Base-by-base conservation (phyloP, 225 moss, liverwort and hornwort genomes). In the Climacium dendroides region DNA sequence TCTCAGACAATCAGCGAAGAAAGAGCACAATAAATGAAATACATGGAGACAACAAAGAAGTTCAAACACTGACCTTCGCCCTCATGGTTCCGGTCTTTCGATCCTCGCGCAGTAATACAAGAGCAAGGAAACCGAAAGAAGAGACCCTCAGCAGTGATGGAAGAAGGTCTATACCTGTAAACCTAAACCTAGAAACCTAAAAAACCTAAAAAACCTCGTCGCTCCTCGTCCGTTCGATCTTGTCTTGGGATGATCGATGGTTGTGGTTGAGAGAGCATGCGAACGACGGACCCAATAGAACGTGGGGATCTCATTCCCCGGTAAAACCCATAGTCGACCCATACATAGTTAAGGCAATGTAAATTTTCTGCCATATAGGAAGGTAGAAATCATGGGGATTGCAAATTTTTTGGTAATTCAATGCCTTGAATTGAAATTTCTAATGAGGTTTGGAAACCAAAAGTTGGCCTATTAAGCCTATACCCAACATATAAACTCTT, bases 131-230 rank as follows among this genome's bases (percentile, higher is more conserved):
- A 34, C 19, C 81, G 10, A 35, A 34, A 35, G 34, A 37, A 74
- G 37, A 85, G 89, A 13, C 12, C 10, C 2, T 0, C 0, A 0
- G 0, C 0, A 0, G 2, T 3, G 15, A 32, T 59, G 72, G 9
- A 57, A 13, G 12, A 30, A 50, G n/a, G 19, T 28, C 17, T 87
- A 89, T 87, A 67, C 26, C 3, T 24, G 37, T 1, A 77, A 87
- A 62, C 83, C 35, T 65, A 19, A 52, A 14, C 34, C 41, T 48
- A 80, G 19, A 17, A 50, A n/a, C 52, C 84, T n/a, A n/a, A n/a
- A n/a, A 19, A 52, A 14, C 34, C 41, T 48, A 80, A 32, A 17
- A 50, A n/a, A 43, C 84, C 24, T 25, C 48, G 62, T 81, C 17
- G 48, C 48, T 45, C 15, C 48, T 64, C 8, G 16, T 1, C 63